Base-by-base conservation (phyloP, 441 rosid genomes). In the Flueggea neowawraea region DNA sequence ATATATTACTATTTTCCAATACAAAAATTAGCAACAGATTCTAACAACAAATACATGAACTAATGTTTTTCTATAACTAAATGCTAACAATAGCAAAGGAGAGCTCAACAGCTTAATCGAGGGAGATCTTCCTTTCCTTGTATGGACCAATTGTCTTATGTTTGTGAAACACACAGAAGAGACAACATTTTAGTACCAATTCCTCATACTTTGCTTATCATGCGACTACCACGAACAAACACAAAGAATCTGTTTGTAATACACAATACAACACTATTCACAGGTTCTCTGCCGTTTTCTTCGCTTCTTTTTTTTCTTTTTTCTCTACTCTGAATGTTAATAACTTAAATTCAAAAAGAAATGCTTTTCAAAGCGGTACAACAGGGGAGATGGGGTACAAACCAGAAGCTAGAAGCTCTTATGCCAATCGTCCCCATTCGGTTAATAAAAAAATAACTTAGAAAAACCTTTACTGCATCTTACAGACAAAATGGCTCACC, bases 401-500 rank as follows among this genome's bases (percentile, higher is more conserved):
- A 73, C 66, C 41, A 56, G 58, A 73, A 62, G 78, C 75, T 64
- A 54, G 7, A 63, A 57, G 61, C 72, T 64, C 68, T 70, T 72
- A 67, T 62, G 66, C 72, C 75, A 55, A 62, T 8, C 41, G 69
- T 72, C 76, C 75, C 69, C 66, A n/a, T 57, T 50, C 48, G 4
- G 41, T 36, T 15, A 36, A 51, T 36, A 63, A 15, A 57, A 16
- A 11, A 70, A 61, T 66, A 67, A 75, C 56, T 70, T 65, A 15
- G 55, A 14, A 63, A 60, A 68, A 69, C 75, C 84, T 81, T 75
- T 65, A 66, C 58, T 65, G 62, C 73, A 70, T 64, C 72, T 70
- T 73, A 84, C 81, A 78, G 76, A 74, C 83, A 75, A 77, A 80
- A 82, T 69, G 75, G 77, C 70, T 67, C 68, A 36, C 60, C 71